Evolutionary conservation across 768 basidiomycete species (phyloP), one percentile per base, ranked within the genome.

Genomic region (Brasilioporus rufonigricans): DNA sequence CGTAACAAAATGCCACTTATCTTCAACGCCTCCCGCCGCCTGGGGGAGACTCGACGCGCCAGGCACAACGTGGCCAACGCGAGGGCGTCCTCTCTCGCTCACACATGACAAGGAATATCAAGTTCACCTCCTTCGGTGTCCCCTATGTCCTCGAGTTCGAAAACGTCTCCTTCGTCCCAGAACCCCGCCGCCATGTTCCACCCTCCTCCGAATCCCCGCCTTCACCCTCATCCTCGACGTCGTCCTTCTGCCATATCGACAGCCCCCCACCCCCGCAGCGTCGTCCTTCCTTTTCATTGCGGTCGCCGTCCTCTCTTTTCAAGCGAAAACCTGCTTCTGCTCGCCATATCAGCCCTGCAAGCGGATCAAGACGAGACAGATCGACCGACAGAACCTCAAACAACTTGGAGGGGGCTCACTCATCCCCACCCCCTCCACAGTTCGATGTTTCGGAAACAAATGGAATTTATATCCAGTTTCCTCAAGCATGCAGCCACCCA

Each of bases 211-310:
- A 4, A 29, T 29, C 41, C 44, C 48, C 57, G 3, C 26, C 49
- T 8, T 39, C 66, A 0, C 51, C 56, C 1, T 60, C 59, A 0
- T 56, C 62, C 5, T 62, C 62, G 0, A 48, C 57, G 9, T 67
- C 68, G 2, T 71, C 69, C 26, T 70, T 70, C 12, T 68, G 66
- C 13, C 53, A 68, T 53, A 51, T 70, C 44, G 66, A 67, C n/a
- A 48, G 24, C 18, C 57, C 70, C 3, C 61, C 61, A 1, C 50
- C 46, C 6, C 45, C 40, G 2, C 55, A 54, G 10, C 67, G 50
- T 26, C n/a, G 43, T n/a, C 55, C 55, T 3, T 26, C 57, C 29
- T 50, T 68, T 50, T 53, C 66, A 16, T 27, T 63, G 4, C 55
- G 45, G 2, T 61, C 64, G 12, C 57, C 66, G 5, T 52, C 60